A percentile compares a stretch with the other conserved stretches of the same genome.
phyloP scores from a whole-genome alignment of 306 rosid genomes.

The Sindora glabra region DNA sequence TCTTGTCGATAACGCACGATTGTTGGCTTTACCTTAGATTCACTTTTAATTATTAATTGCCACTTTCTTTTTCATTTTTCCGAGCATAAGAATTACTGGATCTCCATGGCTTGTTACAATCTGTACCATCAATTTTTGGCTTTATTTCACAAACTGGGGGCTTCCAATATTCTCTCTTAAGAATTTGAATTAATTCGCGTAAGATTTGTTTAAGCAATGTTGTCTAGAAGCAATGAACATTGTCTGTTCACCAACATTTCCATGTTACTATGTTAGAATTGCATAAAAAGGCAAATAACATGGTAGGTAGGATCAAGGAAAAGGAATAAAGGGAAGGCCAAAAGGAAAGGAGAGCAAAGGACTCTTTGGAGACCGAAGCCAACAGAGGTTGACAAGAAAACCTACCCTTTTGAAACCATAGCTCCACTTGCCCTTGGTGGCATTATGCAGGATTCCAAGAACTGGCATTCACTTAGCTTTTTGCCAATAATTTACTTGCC shows the following conservation, averaged over 20 bases:
- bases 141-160: not conserved
- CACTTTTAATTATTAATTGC: conserved; percentile 11
- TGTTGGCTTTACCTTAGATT: conserved; percentile 19
- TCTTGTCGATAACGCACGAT: conserved; percentile 12
- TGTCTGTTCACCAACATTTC: no score
- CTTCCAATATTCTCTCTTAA: no score
- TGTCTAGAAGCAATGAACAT: no score
- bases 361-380: no score
- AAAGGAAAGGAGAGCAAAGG: not conserved
- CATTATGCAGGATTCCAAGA: conserved; percentile 33
- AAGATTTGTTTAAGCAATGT: no score
- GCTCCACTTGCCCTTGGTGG: conserved; percentile 26
- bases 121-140: not conserved
- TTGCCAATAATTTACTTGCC: not conserved
- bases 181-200: no score
- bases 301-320: not conserved
- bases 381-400: conserved; percentile 11
- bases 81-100: not conserved
- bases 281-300: not conserved
- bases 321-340: conserved; percentile 14
- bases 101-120: not conserved
- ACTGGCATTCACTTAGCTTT: conserved; percentile 21
- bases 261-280: no score
- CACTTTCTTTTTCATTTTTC: not conserved
- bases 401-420: no score